Base-by-base conservation (phyloP, 2,329 filamentous ascomycete genomes). In the Stromatinia cepivora region DNA sequence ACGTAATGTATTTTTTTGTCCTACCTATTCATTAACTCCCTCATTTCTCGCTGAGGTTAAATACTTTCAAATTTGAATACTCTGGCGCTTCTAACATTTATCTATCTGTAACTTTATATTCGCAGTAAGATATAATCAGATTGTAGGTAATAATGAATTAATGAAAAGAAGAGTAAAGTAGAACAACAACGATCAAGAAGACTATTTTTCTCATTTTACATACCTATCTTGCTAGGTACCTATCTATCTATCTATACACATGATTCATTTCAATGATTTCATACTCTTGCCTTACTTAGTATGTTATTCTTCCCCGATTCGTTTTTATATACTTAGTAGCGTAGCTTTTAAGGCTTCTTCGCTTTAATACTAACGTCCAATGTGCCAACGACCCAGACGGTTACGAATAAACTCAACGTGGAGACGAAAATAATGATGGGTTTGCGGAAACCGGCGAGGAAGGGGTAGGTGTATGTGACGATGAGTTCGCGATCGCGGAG, bases 401-500 rank as follows among this genome's bases (percentile, higher is more conserved):
- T 85, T 53, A 88, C 84, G 80, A 97, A 97, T 17, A 97, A 81
- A n/a, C 85, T 83, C 73, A 96, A 78, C 72, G 91, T 81, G 75
- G 91, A 93, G 45, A 83, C 82, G 73, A 95, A 92, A 71, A 98
- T 87, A 34, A 94, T 88, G 28, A 97, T 74, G 0, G 95, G 95
- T 83, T 99, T 99, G 77, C 93, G 88, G 76, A 97, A 86, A 52
- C 87, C 88, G 39, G 92, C 90, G 3, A 85, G 78, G 73, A 90
- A 84, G 1, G 94, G 87, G 78, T 95, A 92, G 72, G 97, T 92
- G 80, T 99, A 99, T 2, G 91, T 90, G 66, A 98, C 91, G 75
- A 97, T 83, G 31, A 98, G 80, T 73, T 95, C 89, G 45, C 92
- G 89, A 77, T 94, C 93, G 67, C 94, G 87, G 77, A 94, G 88